Conservation (phyloP, 768 basidiomycete genomes). For the Lactarius trivialis region DNA sequence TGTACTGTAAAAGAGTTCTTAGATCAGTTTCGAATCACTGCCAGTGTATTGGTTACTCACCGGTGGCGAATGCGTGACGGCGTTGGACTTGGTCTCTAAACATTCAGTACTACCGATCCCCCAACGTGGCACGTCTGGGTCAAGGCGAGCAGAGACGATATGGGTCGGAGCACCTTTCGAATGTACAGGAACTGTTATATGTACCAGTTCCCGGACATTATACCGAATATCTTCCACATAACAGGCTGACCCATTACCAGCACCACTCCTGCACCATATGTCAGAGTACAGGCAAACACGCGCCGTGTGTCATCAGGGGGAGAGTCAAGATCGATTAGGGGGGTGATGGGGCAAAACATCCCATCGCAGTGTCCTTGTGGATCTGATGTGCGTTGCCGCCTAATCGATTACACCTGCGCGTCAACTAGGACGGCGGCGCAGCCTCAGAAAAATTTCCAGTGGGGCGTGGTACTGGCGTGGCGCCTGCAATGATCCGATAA, state of each 20-base stretch:
- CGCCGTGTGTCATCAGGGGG: too few species aligned
- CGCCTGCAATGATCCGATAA: too few species aligned
- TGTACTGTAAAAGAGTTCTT: not conserved
- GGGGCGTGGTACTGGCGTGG: too few species aligned
- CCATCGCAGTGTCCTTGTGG: not conserved
- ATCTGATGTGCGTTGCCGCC: not conserved
- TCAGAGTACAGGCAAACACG: not conserved
- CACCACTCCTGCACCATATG: too few species aligned
- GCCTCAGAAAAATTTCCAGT: too few species aligned
- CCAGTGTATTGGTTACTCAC: not conserved
- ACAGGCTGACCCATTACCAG: not conserved
- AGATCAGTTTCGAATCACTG: not conserved
- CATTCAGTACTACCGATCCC: not conserved
- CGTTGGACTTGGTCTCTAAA: not conserved
- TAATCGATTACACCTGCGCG: not conserved
- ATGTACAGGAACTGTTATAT: too few species aligned
- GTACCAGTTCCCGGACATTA: not conserved
- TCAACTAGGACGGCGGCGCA: too few species aligned
- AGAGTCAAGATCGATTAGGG: not conserved
- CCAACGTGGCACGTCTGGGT: not conserved
- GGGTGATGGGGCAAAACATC: not conserved
- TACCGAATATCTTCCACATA: not conserved
- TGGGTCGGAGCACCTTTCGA: not conserved
- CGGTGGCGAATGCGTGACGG: not conserved
- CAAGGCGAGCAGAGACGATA: not conserved